Evolutionary conservation across 2,329 filamentous ascomycete genomes (phyloP).

Genomic region (Aspergillus sp.): DNA sequence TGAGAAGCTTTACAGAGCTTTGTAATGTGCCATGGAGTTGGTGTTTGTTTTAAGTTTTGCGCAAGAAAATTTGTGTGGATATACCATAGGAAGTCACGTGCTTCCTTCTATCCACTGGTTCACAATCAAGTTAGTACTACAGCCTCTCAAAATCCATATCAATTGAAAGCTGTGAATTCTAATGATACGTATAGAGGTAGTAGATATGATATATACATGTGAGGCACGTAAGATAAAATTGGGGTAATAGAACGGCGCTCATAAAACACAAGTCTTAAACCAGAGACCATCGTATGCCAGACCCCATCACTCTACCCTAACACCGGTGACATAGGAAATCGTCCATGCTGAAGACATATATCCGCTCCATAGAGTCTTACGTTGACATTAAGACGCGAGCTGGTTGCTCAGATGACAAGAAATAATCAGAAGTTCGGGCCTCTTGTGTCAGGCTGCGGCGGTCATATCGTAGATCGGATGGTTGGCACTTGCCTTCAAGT

Average conservation of each 20-base stretch:
- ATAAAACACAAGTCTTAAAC: constrained; percentile 18
- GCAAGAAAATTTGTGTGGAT: not conserved
- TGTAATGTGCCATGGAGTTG: not conserved
- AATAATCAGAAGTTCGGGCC: not conserved
- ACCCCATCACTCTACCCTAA: constrained; percentile 16
- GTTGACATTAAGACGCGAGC: constrained; percentile 1
- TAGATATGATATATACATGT: constrained; percentile 10
- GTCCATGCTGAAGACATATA: constrained; percentile 8
- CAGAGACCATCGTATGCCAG: constrained; percentile 7
- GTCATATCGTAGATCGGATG: not conserved
- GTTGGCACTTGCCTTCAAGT: constrained; percentile 1
- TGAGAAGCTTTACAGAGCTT: not conserved
- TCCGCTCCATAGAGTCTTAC: constrained; percentile 1
- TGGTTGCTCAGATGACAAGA: constrained; percentile 3
- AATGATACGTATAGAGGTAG: not conserved
- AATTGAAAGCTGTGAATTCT: not conserved
- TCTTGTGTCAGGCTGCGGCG: not conserved
- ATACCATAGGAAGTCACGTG: not conserved
- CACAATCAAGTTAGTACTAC: not conserved
- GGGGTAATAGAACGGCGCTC: constrained; percentile 15
- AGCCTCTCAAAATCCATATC: too few relatives aligned
- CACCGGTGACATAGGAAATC: constrained; percentile 15
- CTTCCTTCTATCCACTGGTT: not conserved
- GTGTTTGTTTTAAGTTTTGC: not conserved
- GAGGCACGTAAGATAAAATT: not conserved